Percentiles rank a stretch among this genome's conserved stretches.
These are phyloP conservation scores for Phytophthora europaea DNA, from an alignment of 352 stramenopile genomes.

Conservation along the genomic window DNA sequence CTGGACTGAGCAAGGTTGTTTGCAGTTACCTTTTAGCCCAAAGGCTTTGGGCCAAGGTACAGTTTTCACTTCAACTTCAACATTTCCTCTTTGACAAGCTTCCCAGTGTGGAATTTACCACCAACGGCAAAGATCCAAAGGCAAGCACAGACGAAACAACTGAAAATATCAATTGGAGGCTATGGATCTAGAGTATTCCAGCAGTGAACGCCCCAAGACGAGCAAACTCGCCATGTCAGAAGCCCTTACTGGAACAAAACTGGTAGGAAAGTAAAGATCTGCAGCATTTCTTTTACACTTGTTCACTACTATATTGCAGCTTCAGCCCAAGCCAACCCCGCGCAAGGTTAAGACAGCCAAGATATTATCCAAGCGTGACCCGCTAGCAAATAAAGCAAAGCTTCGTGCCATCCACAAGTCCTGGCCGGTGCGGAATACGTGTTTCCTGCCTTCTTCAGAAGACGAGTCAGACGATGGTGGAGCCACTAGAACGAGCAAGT, in stretches of 20 bases:
- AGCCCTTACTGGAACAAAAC: not conserved
- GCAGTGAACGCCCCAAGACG: not conserved
- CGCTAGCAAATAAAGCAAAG: not conserved
- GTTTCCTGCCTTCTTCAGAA: constrained; percentile 29
- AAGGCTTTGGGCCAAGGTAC: no score
- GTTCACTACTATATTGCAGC: not conserved
- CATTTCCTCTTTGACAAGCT: not conserved
- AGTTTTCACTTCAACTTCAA: constrained; percentile 16
- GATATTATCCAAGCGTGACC: not conserved
- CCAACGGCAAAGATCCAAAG: not conserved
- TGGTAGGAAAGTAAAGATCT: not conserved
- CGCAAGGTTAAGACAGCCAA: not conserved
- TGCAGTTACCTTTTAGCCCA: no score
- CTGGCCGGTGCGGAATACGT: constrained; percentile 21
- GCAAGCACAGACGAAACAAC: not conserved
- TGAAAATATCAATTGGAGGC: not conserved
- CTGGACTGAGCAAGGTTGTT: no score
- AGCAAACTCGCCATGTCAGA: not conserved
- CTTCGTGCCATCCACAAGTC: constrained; percentile 7
- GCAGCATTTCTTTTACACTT: not conserved
- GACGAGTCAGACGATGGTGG: constrained; percentile 23
- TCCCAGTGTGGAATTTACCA: constrained; percentile 5
- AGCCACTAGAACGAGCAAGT: constrained; percentile 13
- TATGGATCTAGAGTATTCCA: not conserved
- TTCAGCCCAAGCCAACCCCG: constrained; percentile 2